Evolutionary conservation across 2,329 filamentous ascomycete genomes (phyloP).

Genomic region (Cladophialophora psammophila): DNA sequence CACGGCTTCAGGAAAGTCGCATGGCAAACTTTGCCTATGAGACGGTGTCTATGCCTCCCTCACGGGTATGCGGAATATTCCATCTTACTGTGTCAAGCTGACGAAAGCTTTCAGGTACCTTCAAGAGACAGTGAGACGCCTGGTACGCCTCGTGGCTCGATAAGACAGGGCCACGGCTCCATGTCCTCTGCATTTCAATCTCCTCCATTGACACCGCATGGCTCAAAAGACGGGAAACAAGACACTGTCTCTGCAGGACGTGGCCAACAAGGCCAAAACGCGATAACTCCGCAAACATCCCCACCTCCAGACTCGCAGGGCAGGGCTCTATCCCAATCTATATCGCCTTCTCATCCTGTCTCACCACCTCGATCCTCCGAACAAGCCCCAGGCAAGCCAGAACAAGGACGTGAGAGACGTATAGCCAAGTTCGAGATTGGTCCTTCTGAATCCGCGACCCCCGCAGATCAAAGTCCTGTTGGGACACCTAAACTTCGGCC

Average conservation of each 20-base stretch:
- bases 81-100: constrained; percentile 16
- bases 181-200: constrained; percentile 79
- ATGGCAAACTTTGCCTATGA: constrained; percentile 90
- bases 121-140: constrained; percentile 67
- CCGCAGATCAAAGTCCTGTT: constrained; percentile 69
- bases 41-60: constrained; percentile 79
- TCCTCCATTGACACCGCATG: constrained; percentile 86
- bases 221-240: constrained; percentile 65
- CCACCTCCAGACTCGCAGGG: constrained; percentile 54
- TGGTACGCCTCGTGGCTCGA: constrained; percentile 63
- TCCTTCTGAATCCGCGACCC: constrained; percentile 62
- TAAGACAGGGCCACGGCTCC: constrained; percentile 63
- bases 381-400: constrained; percentile 50
- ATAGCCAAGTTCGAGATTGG: constrained; percentile 64
- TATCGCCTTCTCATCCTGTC: constrained; percentile 47
- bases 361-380: constrained; percentile 52
- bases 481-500: constrained; percentile 49
- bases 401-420: constrained; percentile 54
- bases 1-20: constrained; percentile 79
- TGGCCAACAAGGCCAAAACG: constrained; percentile 44
- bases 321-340: constrained; percentile 42
- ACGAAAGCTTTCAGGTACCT: constrained; percentile 38
- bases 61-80: constrained; percentile 48
- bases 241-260: constrained; percentile 44
- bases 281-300: constrained; percentile 63